These are phyloP conservation scores for Capronia coronata DNA, from an alignment of 2,329 filamentous ascomycete genomes.

Conservation along the genomic window DNA sequence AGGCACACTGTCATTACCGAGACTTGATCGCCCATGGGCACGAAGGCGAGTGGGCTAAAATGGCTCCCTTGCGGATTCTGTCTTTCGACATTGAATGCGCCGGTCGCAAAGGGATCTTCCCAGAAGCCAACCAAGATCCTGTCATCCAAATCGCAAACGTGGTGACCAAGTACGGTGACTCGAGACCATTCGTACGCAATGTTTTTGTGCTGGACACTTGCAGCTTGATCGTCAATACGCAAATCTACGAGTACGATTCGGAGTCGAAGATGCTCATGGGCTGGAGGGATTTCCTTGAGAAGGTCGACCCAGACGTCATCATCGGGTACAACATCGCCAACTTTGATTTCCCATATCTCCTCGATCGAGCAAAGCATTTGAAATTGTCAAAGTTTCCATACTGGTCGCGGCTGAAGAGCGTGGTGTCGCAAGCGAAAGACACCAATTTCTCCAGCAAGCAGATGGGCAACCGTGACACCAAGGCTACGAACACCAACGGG, in stretches of 20 bases:
- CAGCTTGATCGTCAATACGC: slow-evolving; percentile 88
- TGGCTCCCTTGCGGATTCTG: slow-evolving; percentile 84
- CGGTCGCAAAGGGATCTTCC: slow-evolving; percentile 94
- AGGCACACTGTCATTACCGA: slow-evolving; percentile 74
- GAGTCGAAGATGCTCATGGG: slow-evolving; percentile 87
- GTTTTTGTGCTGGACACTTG: slow-evolving; percentile 93
- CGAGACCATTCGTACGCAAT: slow-evolving; percentile 90
- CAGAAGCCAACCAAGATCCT: slow-evolving; percentile 82
- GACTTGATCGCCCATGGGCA: slow-evolving; percentile 82
- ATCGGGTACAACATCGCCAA: slow-evolving; percentile 99
- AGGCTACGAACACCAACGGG: slow-evolving; percentile 89
- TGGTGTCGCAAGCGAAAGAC: slow-evolving; percentile 65
- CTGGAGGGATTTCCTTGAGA: slow-evolving; percentile 84
- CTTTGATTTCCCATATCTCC: slow-evolving; percentile 94
- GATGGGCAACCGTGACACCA: slow-evolving; percentile 93
- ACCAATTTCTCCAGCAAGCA: slow-evolving; percentile 95
- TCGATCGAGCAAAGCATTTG: slow-evolving; percentile 79
- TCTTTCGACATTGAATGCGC: slow-evolving; percentile 99
- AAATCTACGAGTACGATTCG: slow-evolving; percentile 73
- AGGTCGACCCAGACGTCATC: slow-evolving; percentile 92
- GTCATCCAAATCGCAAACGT: slow-evolving; percentile 98
- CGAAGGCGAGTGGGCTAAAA: slow-evolving; percentile 94
- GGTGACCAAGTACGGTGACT: slow-evolving; percentile 88
- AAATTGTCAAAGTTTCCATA: slow-evolving; percentile 75
- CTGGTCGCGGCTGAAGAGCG: slow-evolving; percentile 71